Conservation (phyloP, 352 stramenopile genomes). For the Phytophthora pluvialis region DNA sequence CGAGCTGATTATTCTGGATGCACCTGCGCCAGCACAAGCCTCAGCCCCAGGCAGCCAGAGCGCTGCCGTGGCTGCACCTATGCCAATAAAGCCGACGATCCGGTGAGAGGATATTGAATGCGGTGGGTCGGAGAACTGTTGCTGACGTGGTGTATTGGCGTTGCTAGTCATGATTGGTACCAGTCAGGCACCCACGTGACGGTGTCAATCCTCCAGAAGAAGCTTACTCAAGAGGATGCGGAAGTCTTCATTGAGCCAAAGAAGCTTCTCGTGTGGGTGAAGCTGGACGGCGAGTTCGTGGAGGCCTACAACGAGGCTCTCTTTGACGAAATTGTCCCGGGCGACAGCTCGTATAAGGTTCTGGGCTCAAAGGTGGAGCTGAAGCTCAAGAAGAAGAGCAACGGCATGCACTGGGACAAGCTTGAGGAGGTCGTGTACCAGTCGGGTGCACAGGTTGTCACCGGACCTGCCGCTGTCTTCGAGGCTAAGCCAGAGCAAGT, state of each 20-base stretch:
- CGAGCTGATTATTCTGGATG: slow-evolving; percentile 38
- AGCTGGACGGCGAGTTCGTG: slow-evolving; percentile 55
- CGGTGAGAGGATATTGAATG: slow-evolving; percentile 30
- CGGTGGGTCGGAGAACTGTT: neutral
- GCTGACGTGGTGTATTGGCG: slow-evolving; percentile 11
- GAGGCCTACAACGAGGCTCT: slow-evolving; percentile 70
- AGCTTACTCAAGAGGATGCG: slow-evolving; percentile 70
- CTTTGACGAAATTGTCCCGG: slow-evolving; percentile 74
- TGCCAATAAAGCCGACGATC: slow-evolving; percentile 32
- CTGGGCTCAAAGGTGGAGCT: slow-evolving; percentile 83
- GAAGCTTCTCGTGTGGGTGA: slow-evolving; percentile 58
- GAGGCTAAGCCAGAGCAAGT: slow-evolving; percentile 58
- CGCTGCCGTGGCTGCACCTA: slow-evolving; percentile 19
- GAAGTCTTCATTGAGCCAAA: slow-evolving; percentile 59
- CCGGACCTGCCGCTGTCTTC: slow-evolving; percentile 62
- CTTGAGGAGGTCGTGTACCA: slow-evolving; percentile 66
- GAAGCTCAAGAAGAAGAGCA: slow-evolving; percentile 77
- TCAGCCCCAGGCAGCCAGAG: slow-evolving; percentile 25
- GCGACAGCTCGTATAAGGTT: slow-evolving; percentile 66
- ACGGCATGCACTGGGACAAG: slow-evolving; percentile 71
- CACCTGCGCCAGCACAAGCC: slow-evolving; percentile 14
- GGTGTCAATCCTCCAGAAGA: slow-evolving; percentile 87
- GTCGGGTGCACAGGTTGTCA: slow-evolving; percentile 53
- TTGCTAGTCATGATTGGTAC: slow-evolving; percentile 86
- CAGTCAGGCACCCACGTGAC: slow-evolving; percentile 83